These are phyloP conservation scores for Eucalyptus pauciflora DNA, from an alignment of 345 rosid species.

Conservation along the genomic window DNA sequence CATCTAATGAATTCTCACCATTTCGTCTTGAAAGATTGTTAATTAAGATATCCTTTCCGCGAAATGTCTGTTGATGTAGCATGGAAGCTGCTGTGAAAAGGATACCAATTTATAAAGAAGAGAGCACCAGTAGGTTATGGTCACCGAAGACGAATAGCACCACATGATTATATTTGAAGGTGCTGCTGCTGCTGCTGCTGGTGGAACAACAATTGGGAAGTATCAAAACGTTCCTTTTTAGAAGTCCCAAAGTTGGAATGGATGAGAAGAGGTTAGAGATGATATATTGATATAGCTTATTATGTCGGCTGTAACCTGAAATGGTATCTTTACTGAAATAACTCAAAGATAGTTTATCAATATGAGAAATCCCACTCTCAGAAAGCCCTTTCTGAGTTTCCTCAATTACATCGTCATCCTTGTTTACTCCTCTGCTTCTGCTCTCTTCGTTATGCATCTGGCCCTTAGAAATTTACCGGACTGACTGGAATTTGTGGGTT, in stretches of 20 bases:
- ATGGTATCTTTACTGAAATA: not conserved
- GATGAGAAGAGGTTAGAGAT: not conserved
- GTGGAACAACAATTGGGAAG: not conserved
- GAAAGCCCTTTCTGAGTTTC: not conserved
- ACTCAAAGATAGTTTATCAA: not conserved
- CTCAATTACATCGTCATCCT: not conserved
- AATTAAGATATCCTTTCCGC: not conserved
- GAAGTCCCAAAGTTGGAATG: not conserved
- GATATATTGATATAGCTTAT: not conserved
- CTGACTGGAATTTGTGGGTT: not conserved
- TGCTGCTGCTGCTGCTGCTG: not conserved
- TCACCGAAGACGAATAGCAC: not conserved
- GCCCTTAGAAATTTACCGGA: not conserved
- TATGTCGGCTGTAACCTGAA: not conserved
- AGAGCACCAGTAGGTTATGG: not conserved
- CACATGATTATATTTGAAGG: not conserved
- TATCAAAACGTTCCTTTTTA: not conserved
- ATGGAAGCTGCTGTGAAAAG: constrained; percentile 32
- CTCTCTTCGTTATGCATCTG: not conserved
- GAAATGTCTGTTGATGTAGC: constrained; percentile 8
- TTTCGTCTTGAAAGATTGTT: not conserved
- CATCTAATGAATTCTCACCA: not conserved
- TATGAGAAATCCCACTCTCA: not conserved
- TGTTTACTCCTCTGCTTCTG: not conserved
- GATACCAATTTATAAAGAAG: not conserved